These are phyloP conservation scores for Ceratobasidium theobromae DNA, from an alignment of 1,284 basidiomycete genomes.

Conservation along the genomic window DNA sequence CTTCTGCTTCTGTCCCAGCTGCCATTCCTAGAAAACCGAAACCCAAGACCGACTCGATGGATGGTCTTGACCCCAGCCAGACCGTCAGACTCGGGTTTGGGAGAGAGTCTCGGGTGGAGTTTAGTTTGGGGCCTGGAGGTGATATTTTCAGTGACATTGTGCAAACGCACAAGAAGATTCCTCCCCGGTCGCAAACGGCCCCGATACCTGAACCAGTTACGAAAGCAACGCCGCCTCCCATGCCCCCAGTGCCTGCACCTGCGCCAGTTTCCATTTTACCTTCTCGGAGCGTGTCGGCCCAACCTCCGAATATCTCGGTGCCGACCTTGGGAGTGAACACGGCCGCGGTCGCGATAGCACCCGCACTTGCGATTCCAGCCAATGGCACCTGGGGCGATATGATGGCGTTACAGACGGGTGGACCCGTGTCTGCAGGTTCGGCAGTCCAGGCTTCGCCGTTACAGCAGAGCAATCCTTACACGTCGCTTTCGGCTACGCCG, in stretches of 20 bases:
- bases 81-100: conserved; percentile 11
- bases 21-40: conserved; percentile 1
- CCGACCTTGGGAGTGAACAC: background rate
- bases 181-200: conserved; percentile 16
- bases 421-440: conserved; percentile 1
- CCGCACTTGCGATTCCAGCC: background rate
- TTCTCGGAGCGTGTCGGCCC: conserved; percentile 25
- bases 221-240: conserved; percentile 3
- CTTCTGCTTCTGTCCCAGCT: conserved; percentile 1
- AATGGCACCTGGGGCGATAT: conserved; percentile 25
- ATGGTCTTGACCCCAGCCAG: background rate
- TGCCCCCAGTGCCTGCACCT: background rate
- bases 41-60: background rate
- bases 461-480: conserved; percentile 15
- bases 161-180: conserved; percentile 24
- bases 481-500: conserved; percentile 4
- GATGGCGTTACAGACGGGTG: conserved; percentile 14
- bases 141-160: conserved; percentile 2
- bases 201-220: conserved; percentile 22
- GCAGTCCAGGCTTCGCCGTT: conserved; percentile 3
- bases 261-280: conserved; percentile 1
- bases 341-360: too few species aligned
- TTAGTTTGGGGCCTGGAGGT: conserved; percentile 5
- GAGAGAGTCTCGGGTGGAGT: conserved; percentile 30
- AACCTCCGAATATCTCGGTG: background rate